Base-by-base conservation (phyloP, 1,139 yeast genomes). In the Blastobotrys illinoisensis region DNA sequence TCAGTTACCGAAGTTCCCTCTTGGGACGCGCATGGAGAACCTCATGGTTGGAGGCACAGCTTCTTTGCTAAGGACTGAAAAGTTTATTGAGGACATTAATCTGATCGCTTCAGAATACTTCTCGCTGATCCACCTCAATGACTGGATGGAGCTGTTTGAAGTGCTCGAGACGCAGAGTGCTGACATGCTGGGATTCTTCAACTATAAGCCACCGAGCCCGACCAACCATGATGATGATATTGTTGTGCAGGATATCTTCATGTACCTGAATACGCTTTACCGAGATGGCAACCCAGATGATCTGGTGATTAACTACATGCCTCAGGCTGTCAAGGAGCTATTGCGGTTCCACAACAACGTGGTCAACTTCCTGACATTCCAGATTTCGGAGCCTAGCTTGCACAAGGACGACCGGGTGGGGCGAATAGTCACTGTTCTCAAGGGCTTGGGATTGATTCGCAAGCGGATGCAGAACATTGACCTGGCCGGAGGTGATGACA, bases 131-230 rank as follows among this genome's bases (percentile, higher is more conserved):
- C 77, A 82, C 36, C 69, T 83, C 16, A 82, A 80, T 57, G 96
- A 91, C 65, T 93, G 98, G 97, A 76, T 89, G 58, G 79, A 79
- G 55, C 79, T 85, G 6, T 87, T 81, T 67, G 95, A 89, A 65
- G 73, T 85, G 1, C 71, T 93, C 53, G 97, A 91, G 67, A 74
- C 80, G 46, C 85, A 87, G 57, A 81, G 82, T 2, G 72, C 77
- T 7, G 78, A 74, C 49, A 74, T 82, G 0, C 73, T 81, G 19
- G 79, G 85, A 2, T 74, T 89, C 55, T 84, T 86, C 67, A 79
- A 79, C 51, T 86, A 83, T 67, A 75, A 77, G 44, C 67, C 76
- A 46, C 81, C 82, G 56, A 71, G 67, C 4, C 49, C 20, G 48
- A 52, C 62, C n/a, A 52, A 67, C 3, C 70, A 73, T 28, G 87